Conservation (phyloP, 2,329 filamentous ascomycete species). For the Sarocladium brachiariae region DNA sequence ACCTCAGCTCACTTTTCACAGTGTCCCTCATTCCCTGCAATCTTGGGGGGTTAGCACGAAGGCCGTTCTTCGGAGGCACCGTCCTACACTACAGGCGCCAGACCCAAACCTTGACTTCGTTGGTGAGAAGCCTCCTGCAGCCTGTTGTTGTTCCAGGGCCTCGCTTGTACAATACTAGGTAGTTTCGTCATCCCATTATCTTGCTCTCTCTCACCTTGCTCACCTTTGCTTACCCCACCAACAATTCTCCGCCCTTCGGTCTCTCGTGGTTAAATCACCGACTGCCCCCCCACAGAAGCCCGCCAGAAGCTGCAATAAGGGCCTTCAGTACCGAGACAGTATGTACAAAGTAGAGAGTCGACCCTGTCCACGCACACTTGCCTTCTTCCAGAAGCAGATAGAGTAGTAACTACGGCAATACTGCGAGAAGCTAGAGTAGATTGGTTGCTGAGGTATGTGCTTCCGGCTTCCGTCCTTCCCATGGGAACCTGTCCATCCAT, state of each 20-base stretch:
- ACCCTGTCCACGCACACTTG: background rate
- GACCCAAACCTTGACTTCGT: background rate
- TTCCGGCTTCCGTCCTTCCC: background rate
- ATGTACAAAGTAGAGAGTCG: background rate
- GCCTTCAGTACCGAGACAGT: background rate
- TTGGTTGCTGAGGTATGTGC: no score
- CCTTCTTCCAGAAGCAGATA: background rate
- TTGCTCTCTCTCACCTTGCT: background rate
- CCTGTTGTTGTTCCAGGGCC: no score
- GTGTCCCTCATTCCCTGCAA: no score
- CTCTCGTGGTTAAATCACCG: slow-evolving; percentile 1
- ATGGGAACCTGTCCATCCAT: slow-evolving; percentile 1
- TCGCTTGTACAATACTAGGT: no score
- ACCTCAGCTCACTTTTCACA: slow-evolving; percentile 1
- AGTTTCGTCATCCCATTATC: no score
- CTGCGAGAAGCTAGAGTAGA: no score
- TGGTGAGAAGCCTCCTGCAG: no score
- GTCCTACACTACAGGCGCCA: background rate
- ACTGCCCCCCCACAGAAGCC: background rate
- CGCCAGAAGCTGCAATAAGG: slow-evolving; percentile 4
- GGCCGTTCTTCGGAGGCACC: slow-evolving; percentile 6
- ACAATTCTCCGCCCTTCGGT: background rate
- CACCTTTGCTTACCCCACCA: background rate
- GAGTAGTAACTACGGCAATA: no score
- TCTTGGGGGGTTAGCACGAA: no score